phyloP scores from a whole-genome alignment of 208 protist species.

The Zelonia costaricensis region DNA sequence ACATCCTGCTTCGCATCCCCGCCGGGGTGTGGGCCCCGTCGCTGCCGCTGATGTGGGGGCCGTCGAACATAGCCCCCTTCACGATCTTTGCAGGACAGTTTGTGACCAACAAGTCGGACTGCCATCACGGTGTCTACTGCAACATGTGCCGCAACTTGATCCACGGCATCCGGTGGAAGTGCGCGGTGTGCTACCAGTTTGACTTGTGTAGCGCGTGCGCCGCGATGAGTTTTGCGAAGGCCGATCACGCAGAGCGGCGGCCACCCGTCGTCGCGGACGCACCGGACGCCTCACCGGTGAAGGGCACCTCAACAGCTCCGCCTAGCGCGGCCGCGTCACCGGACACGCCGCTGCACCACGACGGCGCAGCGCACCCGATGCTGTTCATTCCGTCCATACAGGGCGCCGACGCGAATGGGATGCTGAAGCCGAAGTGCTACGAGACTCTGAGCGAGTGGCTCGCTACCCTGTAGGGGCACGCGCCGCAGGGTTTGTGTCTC shows the following conservation, averaged over 20 bases:
- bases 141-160: slow-evolving; percentile 64
- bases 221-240: background rate
- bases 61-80: slow-evolving; percentile 72
- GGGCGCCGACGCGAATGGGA: slow-evolving; percentile 29
- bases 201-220: slow-evolving; percentile 73
- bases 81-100: slow-evolving; percentile 40
- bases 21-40: slow-evolving; percentile 22
- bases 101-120: slow-evolving; percentile 33
- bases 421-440: slow-evolving; percentile 24
- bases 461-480: background rate
- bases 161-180: slow-evolving; percentile 78
- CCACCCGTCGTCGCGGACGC: background rate
- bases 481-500: background rate
- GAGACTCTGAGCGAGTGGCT: slow-evolving; percentile 12
- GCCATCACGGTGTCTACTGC: slow-evolving; percentile 78
- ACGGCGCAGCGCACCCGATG: slow-evolving; percentile 50
- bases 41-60: slow-evolving; percentile 71
- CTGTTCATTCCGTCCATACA: slow-evolving; percentile 42
- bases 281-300: background rate
- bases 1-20: slow-evolving; percentile 68
- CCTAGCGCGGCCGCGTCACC: background rate
- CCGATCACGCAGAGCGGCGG: too few species aligned
- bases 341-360: background rate
- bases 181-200: slow-evolving; percentile 77
- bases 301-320: too few species aligned